A percentile compares a stretch with the other conserved stretches of the same genome.
Conservation (phyloP, 2,329 filamentous ascomycete species). For the Phaeosphaeria sp. region DNA sequence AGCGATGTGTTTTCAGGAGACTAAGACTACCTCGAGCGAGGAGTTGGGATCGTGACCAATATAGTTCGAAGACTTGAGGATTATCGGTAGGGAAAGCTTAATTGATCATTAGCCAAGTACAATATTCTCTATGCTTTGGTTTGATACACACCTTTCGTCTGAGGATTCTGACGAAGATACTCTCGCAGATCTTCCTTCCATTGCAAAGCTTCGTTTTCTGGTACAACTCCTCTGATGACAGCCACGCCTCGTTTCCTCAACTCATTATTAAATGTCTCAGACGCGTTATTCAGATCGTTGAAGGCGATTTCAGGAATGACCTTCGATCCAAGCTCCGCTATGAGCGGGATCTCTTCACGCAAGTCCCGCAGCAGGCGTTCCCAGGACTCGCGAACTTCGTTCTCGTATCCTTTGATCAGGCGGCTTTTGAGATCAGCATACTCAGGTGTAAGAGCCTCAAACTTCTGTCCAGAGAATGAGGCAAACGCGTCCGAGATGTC, state of each 20-base stretch:
- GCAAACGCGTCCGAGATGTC: slow-evolving; percentile 60
- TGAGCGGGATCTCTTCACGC: slow-evolving; percentile 53
- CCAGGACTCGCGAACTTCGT: slow-evolving; percentile 55
- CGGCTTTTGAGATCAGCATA: slow-evolving; percentile 55
- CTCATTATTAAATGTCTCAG: slow-evolving; percentile 62
- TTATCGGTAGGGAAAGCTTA: slow-evolving; percentile 56
- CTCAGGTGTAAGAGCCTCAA: slow-evolving; percentile 52
- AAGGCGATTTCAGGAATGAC: slow-evolving; percentile 57
- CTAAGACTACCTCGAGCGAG: slow-evolving; percentile 56
- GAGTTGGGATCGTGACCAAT: slow-evolving; percentile 57
- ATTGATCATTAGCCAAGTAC: background rate
- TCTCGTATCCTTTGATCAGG: slow-evolving; percentile 57
- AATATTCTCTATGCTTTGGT: background rate
- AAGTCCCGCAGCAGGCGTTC: slow-evolving; percentile 52
- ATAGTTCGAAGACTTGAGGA: slow-evolving; percentile 59
- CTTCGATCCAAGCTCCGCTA: slow-evolving; percentile 50
- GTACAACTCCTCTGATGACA: slow-evolving; percentile 54
- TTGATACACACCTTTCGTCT: slow-evolving; percentile 46
- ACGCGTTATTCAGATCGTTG: slow-evolving; percentile 55
- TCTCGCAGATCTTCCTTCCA: slow-evolving; percentile 53
- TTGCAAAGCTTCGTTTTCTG: slow-evolving; percentile 51
- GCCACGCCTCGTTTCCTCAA: slow-evolving; percentile 64
- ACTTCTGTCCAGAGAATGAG: slow-evolving; percentile 55
- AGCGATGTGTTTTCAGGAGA: slow-evolving; percentile 54
- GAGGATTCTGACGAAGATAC: slow-evolving; percentile 56